Base-by-base conservation (phyloP, 1,284 basidiomycete genomes). In the Moniliophthora roreri region DNA sequence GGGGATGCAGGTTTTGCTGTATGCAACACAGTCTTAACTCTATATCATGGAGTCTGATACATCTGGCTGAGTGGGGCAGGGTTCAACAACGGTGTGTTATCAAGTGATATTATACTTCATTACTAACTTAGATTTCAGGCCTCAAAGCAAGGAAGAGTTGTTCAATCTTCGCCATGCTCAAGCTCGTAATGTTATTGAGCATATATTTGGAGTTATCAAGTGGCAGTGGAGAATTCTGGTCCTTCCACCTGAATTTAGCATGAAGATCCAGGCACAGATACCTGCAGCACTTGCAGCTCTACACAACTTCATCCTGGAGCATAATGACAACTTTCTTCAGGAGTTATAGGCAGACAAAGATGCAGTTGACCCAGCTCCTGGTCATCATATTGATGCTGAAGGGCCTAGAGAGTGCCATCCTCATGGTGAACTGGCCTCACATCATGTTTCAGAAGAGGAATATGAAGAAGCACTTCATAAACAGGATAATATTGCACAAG, bases 1-100 rank as follows among this genome's bases (percentile, higher is more conserved):
- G 72, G 65, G 7, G 71, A 75, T 69, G 72, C 71, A 9, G 70
- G 74, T 0, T 77, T 72, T 64, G 58, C 56, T 4, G 16, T 57
- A 0, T 69, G 64, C 59, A 62, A 69, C 53, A 37, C 57, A 1
- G 53, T 76, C 0, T 60, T 77, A n/a, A 56, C 66, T 20, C 71
- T 64, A 13, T 73, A 67, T 53, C 59, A 53, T 50, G 60, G 58
- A n/a, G 56, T 63, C 1, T 55, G 61, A 0, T 73, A 72, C 70
- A 66, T 60, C 59, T 73, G 38, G 62, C 63, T 16, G 69, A 73
- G 52, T 72, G 67, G 69, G 66, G 60, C 13, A 45, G 58, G 11
- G 66, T 63, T 8, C 8, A 9, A 11, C 21, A 36, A 3, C n/a
- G 51, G 51, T 52, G 20, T 7, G 41, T 3, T 2, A 3, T 10